Conservation (phyloP, 495 filamentous ascomycete genomes). For the Aspergillus taichungensis region DNA sequence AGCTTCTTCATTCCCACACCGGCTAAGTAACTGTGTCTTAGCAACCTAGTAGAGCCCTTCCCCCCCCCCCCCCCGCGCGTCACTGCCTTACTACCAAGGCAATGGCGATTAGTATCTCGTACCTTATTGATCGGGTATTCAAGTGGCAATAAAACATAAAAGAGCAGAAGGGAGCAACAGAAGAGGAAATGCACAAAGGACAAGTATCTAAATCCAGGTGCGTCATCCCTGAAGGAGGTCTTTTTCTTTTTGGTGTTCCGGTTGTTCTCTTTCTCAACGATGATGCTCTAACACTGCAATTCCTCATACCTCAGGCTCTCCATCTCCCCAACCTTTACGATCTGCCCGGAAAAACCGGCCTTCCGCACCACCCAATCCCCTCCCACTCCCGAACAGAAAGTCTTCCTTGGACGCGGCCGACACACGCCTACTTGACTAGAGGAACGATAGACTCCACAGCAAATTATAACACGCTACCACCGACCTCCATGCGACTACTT, state of each 20-base stretch:
- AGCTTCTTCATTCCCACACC: too few relatives aligned
- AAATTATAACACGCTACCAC: constrained; percentile 7
- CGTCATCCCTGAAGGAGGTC: too few relatives aligned
- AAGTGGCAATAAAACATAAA: too few relatives aligned
- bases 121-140: too few relatives aligned
- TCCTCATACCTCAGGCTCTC: background rate
- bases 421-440: constrained; percentile 13
- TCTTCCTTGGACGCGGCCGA: constrained; percentile 28
- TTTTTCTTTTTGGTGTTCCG: background rate
- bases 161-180: too few relatives aligned
- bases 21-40: too few relatives aligned
- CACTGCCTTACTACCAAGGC: too few relatives aligned
- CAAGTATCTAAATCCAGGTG: too few relatives aligned
- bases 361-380: constrained; percentile 24
- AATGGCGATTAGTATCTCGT: too few relatives aligned
- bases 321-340: background rate
- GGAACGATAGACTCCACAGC: constrained; percentile 13
- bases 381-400: constrained; percentile 18
- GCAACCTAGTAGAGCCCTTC: too few relatives aligned
- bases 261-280: background rate
- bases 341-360: constrained; percentile 31
- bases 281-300: background rate
- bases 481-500: constrained; percentile 6
- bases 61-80: too few relatives aligned
- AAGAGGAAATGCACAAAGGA: too few relatives aligned